These are phyloP conservation scores for Leccinum barrowsii DNA, from an alignment of 768 basidiomycete genomes.

Conservation along the genomic window DNA sequence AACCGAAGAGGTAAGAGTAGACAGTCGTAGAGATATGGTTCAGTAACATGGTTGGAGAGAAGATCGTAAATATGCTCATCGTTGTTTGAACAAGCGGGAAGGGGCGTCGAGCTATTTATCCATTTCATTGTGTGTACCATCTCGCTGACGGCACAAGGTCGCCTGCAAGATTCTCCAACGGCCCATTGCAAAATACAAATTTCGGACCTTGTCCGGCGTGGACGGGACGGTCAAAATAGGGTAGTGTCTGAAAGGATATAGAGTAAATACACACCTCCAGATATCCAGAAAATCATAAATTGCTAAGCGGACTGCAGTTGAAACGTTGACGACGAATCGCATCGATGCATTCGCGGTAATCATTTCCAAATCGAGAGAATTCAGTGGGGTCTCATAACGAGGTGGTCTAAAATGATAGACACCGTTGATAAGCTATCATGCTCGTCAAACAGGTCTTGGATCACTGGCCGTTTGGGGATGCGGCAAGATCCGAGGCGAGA, in stretches of 20 bases:
- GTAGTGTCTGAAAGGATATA: neutral
- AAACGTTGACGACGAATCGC: no score
- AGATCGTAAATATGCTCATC: neutral
- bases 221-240: neutral
- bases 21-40: neutral
- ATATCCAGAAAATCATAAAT: no score
- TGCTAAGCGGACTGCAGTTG: no score
- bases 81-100: neutral
- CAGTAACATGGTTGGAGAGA: neutral
- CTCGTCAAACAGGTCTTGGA: no score
- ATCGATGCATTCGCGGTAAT: neutral
- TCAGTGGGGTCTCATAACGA: neutral
- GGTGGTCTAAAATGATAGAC: neutral
- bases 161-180: no score
- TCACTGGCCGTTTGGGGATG: no score
- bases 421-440: neutral
- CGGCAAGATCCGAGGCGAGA: no score
- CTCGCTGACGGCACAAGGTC: no score
- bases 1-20: neutral
- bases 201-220: neutral
- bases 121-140: no score
- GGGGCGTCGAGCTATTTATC: neutral
- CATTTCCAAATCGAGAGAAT: neutral
- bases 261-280: no score
- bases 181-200: no score